Evolutionary conservation across 2,329 filamentous ascomycete genomes (phyloP), one percentile per base, ranked within the genome.

Genomic region (Zymoseptoria pseudotritici): DNA sequence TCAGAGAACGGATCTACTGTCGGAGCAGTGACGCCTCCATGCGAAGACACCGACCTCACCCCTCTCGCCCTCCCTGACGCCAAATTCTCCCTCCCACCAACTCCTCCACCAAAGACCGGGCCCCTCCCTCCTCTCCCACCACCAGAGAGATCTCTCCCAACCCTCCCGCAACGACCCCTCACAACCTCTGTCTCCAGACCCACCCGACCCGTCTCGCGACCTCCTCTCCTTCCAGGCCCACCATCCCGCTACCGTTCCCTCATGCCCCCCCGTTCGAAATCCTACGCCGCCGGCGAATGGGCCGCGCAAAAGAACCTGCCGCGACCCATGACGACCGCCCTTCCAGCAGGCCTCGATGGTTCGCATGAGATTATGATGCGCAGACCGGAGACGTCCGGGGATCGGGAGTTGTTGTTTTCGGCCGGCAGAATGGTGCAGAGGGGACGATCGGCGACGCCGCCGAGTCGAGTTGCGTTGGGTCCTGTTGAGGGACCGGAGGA

Each of bases 351-450:
- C 17, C 10, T 46, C 36, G 36, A 46, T 17, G 36, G 36, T 7
- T 46, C 36, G 17, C 36, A 4, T 2, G 36, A 46, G 36, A 46
- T 61, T 51, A 21, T 65, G 24, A 65, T 67, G 63, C 63, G 67
- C 29, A 58, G 67, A 50, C 67, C 66, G 7, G 59, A 62, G 22
- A 66, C 63, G 3, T 58, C 66, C n/a, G 61, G 62, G 22, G 68
- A 71, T 51, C 61, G 67, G 4, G 63, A 67, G 9, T 52, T 68
- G 42, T 53, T 69, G 19, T 66, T 69, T 56, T 61, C 63, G n/a
- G 64, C 67, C 17, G 67, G 67, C 19, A 63, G 68, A 24, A 62
- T 63, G 26, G 67, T 69, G 36, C 65, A 68, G n/a, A 60, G 65
- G 58, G 61, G 60, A 20, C 61, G 63, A 5, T 59, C 60, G 8